A percentile compares a stretch with the other conserved stretches of the same genome.
These are phyloP conservation scores for Colletotrichum sp. DNA, from an alignment of 2,329 filamentous ascomycete species.

Conservation along the genomic window DNA sequence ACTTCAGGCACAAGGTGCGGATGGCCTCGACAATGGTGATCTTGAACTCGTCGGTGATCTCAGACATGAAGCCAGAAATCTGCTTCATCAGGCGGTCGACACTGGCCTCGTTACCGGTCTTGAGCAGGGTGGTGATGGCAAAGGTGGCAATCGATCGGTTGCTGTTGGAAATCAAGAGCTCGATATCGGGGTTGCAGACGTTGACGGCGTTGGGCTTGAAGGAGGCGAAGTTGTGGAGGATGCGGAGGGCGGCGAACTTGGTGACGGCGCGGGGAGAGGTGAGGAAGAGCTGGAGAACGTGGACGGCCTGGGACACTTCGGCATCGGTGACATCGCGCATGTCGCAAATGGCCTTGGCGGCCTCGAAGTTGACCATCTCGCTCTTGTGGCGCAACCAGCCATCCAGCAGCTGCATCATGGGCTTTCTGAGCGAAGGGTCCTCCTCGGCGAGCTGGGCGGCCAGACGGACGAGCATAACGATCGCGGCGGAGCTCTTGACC, in stretches of 20 bases:
- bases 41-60: slow-evolving; percentile 99
- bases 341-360: slow-evolving; percentile 96
- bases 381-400: slow-evolving; percentile 98
- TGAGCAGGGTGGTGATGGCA: slow-evolving; percentile 95
- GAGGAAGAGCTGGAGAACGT: slow-evolving; percentile 95
- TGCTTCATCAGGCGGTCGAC: slow-evolving; percentile 99
- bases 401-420: slow-evolving; percentile 97
- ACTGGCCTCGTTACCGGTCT: slow-evolving; percentile 97
- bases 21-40: slow-evolving; percentile 99
- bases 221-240: slow-evolving; percentile 93
- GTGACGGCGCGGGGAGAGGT: slow-evolving; percentile 94
- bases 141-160: slow-evolving; percentile 98
- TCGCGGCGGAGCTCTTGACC: slow-evolving; percentile 92
- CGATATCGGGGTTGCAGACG: slow-evolving; percentile 95
- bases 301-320: slow-evolving; percentile 90
- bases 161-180: slow-evolving; percentile 93
- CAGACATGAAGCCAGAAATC: slow-evolving; percentile 97
- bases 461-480: slow-evolving; percentile 89
- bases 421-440: slow-evolving; percentile 84
- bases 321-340: slow-evolving; percentile 91
- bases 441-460: slow-evolving; percentile 95
- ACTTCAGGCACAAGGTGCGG: slow-evolving; percentile 94
- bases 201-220: slow-evolving; percentile 95
- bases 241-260: slow-evolving; percentile 96
- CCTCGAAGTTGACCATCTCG: slow-evolving; percentile 99